These are phyloP conservation scores for Aspergillus jensenii DNA, from an alignment of 2,329 filamentous ascomycete genomes.

Conservation along the genomic window DNA sequence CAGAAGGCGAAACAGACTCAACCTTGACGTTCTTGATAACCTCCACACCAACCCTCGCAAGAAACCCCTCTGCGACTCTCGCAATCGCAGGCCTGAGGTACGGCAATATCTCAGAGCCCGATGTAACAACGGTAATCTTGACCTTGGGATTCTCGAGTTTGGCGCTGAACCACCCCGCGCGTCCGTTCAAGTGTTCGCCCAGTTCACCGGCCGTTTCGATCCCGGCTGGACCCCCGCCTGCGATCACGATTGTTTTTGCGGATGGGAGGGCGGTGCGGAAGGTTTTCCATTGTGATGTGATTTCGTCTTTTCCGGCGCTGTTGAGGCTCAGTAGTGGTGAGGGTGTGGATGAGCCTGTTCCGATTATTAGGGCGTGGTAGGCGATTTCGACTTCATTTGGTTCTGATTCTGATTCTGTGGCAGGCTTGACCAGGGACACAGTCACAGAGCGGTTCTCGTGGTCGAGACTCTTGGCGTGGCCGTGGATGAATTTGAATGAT, in stretches of 20 bases:
- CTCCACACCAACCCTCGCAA: constrained; percentile 49
- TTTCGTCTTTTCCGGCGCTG: constrained; percentile 26
- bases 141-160: constrained; percentile 33
- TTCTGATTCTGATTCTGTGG: constrained; percentile 15
- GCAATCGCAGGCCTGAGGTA: constrained; percentile 41
- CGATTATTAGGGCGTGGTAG: constrained; percentile 51
- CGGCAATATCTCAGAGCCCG: constrained; percentile 42
- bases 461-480: constrained; percentile 29
- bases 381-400: constrained; percentile 14
- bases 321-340: constrained; percentile 48
- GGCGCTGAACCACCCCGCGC: constrained; percentile 37
- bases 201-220: constrained; percentile 53
- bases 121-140: constrained; percentile 48
- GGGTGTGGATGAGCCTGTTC: constrained; percentile 48
- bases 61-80: constrained; percentile 41
- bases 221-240: constrained; percentile 31
- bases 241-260: constrained; percentile 47
- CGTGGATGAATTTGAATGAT: constrained; percentile 46
- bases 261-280: constrained; percentile 43
- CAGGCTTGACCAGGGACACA: constrained; percentile 16
- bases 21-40: constrained; percentile 47
- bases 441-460: constrained; percentile 28
- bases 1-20: constrained; percentile 27
- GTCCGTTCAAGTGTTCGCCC: constrained; percentile 53
- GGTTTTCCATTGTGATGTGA: constrained; percentile 36